These are phyloP conservation scores for Picea sitchensis DNA, from an alignment of 75 land plant genomes.

Conservation along the genomic window DNA sequence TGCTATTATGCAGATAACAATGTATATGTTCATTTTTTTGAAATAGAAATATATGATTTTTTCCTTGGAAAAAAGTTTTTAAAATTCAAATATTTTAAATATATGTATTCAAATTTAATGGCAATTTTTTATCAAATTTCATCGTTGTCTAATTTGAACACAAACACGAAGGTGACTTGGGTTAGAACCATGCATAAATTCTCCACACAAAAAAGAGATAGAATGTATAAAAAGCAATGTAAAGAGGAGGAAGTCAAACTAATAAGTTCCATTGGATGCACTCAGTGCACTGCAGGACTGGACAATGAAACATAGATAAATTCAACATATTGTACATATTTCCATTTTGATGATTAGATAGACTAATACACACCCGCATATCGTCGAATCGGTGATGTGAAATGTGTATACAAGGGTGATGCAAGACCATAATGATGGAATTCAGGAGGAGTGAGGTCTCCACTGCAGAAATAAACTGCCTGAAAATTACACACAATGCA, in stretches of 20 bases:
- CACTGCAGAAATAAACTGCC: conserved; percentile 99
- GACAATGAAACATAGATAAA: background rate
- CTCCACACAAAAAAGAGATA: background rate
- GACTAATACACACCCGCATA: conserved; percentile 71
- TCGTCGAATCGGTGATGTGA: conserved; percentile 98
- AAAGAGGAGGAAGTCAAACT: conserved; percentile 3
- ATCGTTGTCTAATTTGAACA: too few species aligned
- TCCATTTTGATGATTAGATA: background rate
- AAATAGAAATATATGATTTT: too few species aligned
- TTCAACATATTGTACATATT: background rate
- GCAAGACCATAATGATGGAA: conserved; percentile 96
- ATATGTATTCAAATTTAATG: too few species aligned
- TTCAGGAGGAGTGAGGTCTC: conserved; percentile 85
- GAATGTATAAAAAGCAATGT: background rate
- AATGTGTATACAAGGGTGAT: conserved; percentile 90
- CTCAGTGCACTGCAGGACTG: background rate
- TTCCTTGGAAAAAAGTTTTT: too few species aligned
- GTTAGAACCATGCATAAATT: too few species aligned
- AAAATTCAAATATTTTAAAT: too few species aligned
- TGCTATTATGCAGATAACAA: too few species aligned
- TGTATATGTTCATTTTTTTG: too few species aligned
- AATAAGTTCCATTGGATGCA: background rate
- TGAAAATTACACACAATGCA: conserved; percentile 21
- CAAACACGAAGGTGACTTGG: too few species aligned
- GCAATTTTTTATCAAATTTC: too few species aligned